phyloP scores from a whole-genome alignment of 805 yeast species.

The Jamesozyma lodderae region DNA sequence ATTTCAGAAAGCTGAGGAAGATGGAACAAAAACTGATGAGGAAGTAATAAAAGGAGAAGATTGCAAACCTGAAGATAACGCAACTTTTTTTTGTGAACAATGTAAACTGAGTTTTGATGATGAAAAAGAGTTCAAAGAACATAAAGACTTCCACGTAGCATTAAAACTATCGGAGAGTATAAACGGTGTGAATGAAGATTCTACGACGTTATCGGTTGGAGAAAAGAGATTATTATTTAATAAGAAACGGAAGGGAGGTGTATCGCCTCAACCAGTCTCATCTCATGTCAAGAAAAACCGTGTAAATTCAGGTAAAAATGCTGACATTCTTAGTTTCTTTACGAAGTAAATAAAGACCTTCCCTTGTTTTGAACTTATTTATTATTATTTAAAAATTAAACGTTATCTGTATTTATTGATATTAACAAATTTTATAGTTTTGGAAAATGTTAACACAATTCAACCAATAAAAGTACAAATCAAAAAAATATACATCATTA shows the following conservation, averaged over 20 bases:
- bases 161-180: slow-evolving; percentile 38
- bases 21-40: neutral
- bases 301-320: no score
- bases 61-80: neutral
- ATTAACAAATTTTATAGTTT: no score
- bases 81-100: slow-evolving; percentile 11
- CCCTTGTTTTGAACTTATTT: no score
- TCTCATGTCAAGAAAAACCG: no score
- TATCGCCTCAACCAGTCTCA: no score
- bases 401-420: no score
- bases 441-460: no score
- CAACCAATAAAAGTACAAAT: no score
- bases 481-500: no score
- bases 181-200: slow-evolving; percentile 29
- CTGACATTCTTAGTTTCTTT: no score
- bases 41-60: neutral
- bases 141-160: slow-evolving; percentile 48
- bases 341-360: no score
- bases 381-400: no score
- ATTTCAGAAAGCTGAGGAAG: neutral
- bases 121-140: slow-evolving; percentile 32
- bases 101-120: slow-evolving; percentile 15
- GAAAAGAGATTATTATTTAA: slow-evolving; percentile 21
- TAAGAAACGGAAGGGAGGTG: slow-evolving; percentile 1
- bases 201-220: slow-evolving; percentile 21